These are phyloP conservation scores for Fabrea salina DNA, from an alignment of 169 alveolate species.

Conservation along the genomic window DNA sequence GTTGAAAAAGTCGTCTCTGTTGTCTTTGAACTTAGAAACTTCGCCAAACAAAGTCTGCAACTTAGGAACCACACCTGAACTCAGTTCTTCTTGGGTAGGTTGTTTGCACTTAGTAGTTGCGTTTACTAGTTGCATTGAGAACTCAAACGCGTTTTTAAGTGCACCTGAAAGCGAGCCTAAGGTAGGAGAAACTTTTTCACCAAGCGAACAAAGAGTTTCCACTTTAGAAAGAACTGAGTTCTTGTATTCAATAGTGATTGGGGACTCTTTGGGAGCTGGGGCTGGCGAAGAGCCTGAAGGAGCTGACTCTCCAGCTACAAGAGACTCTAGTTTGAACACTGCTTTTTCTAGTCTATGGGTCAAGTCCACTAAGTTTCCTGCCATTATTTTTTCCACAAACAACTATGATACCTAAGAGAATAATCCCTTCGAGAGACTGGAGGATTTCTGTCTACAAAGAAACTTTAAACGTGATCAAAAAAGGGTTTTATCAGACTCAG, in stretches of 20 bases:
- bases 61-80: neutral
- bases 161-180: neutral
- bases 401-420: no score
- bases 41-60: neutral
- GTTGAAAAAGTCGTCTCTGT: neutral
- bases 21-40: neutral
- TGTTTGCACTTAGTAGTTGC: neutral
- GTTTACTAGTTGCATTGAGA: neutral
- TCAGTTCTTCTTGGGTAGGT: neutral
- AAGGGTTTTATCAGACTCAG: neutral
- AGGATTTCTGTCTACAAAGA: neutral
- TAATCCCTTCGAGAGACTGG: no score
- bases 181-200: neutral
- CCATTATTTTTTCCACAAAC: slow-evolving; percentile 1
- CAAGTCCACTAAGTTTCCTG: neutral
- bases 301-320: neutral
- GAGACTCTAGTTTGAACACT: neutral
- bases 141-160: neutral
- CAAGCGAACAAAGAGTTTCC: neutral
- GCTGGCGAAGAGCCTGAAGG: neutral
- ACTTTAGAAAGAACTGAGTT: neutral
- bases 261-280: neutral
- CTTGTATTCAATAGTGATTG: neutral
- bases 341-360: slow-evolving; percentile 3
- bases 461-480: neutral